Conservation (phyloP, 164 flowering plant species). For the Vitis riparia region DNA sequence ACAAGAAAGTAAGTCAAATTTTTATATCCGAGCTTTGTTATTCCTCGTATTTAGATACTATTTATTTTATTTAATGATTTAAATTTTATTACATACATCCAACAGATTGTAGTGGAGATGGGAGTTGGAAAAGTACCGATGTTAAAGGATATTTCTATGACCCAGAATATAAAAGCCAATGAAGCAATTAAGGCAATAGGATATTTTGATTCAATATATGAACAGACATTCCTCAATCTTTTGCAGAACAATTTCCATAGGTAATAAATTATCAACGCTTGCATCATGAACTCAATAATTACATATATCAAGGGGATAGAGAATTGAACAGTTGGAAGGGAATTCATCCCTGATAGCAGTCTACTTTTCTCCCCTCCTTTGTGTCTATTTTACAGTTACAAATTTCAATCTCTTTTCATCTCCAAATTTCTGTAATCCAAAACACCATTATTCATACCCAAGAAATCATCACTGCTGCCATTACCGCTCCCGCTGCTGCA, state of each 20-base stretch:
- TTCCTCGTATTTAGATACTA: too few relatives aligned
- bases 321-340: not conserved
- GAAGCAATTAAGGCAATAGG: not conserved
- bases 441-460: constrained; percentile 1
- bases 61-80: too few relatives aligned
- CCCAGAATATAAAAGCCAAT: not conserved
- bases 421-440: constrained; percentile 4
- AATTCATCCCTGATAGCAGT: not conserved
- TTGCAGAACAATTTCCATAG: not conserved
- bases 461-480: not conserved
- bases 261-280: not conserved
- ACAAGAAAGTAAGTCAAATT: too few relatives aligned
- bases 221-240: not conserved
- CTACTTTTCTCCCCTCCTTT: not conserved
- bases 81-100: too few relatives aligned
- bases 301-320: not conserved
- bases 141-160: too few relatives aligned
- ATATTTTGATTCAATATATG: not conserved
- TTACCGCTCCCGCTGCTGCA: not conserved
- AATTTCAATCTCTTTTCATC: not conserved
- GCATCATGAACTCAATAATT: not conserved
- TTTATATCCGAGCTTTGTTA: too few relatives aligned
- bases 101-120: too few relatives aligned
- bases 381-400: constrained; percentile 5
- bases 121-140: too few relatives aligned